These are phyloP conservation scores for Orobanche coerulescens DNA, from an alignment of 257 asterid genomes.

Conservation along the genomic window DNA sequence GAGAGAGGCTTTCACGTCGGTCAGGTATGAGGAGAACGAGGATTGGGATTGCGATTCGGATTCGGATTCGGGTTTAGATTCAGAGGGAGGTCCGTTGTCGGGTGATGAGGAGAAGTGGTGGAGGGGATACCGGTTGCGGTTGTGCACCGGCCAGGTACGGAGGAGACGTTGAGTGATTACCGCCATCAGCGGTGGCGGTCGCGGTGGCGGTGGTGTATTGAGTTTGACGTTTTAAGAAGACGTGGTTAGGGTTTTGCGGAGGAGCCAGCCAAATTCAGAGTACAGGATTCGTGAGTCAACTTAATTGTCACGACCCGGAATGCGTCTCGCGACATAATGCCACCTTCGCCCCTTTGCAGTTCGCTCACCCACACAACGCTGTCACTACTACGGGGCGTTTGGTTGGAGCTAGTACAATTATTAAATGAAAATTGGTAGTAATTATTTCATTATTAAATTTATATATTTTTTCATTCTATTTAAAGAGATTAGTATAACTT, in stretches of 20 bases:
- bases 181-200: constrained; percentile 29
- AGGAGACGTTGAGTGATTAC: constrained; percentile 29
- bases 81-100: constrained; percentile 11
- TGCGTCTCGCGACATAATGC: too few relatives aligned
- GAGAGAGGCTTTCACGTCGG: constrained; percentile 33
- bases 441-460: too few relatives aligned
- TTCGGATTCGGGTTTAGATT: constrained; percentile 17
- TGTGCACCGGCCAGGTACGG: constrained; percentile 25
- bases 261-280: not conserved
- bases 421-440: too few relatives aligned
- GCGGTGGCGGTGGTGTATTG: not conserved
- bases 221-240: constrained; percentile 17
- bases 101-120: constrained; percentile 20
- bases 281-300: not conserved
- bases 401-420: too few relatives aligned
- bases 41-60: constrained; percentile 17
- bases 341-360: too few relatives aligned
- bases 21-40: constrained; percentile 24
- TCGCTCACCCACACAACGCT: too few relatives aligned
- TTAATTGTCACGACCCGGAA: too few relatives aligned
- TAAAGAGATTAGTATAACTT: too few relatives aligned
- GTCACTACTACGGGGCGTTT: too few relatives aligned
- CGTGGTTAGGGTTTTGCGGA: not conserved
- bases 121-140: constrained; percentile 1
- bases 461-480: too few relatives aligned